phyloP scores from a whole-genome alignment of 1,284 basidiomycete species.

The Cronartium ribicola region DNA sequence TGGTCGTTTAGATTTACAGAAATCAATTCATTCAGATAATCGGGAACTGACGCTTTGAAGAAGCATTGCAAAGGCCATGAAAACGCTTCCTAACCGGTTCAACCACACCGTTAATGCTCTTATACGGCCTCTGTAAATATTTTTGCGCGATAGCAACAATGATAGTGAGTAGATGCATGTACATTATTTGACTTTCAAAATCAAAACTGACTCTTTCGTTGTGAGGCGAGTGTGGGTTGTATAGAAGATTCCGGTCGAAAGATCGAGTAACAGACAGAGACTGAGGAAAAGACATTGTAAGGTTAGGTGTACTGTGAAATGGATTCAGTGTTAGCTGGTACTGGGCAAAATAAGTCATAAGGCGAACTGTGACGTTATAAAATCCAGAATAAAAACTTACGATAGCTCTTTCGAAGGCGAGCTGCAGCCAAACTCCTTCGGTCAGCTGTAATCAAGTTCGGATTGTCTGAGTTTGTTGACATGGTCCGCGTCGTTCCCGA shows the following conservation, averaged over 20 bases:
- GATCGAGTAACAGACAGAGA: not conserved
- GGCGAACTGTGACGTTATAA: not conserved
- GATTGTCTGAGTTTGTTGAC: not conserved
- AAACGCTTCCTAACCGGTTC: not conserved
- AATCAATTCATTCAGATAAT: not conserved
- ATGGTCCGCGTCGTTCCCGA: not conserved
- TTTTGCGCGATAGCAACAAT: not conserved
- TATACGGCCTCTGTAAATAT: not conserved
- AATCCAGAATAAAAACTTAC: no score
- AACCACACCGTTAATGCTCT: not conserved
- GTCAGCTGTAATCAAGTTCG: not conserved
- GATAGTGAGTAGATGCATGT: no score
- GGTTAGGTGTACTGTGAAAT: constrained; percentile 7
- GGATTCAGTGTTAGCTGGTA: not conserved
- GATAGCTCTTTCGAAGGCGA: not conserved
- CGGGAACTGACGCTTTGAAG: not conserved
- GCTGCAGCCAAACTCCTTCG: not conserved
- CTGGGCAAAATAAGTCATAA: no score
- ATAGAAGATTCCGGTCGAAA: not conserved
- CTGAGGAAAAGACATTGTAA: constrained; percentile 4
- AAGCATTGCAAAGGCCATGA: not conserved
- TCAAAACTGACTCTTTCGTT: not conserved
- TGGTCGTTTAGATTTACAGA: no score
- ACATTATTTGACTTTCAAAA: no score
- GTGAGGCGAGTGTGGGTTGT: not conserved